These are phyloP conservation scores for Thozetella sp. DNA, from an alignment of 495 filamentous ascomycete species.

Conservation along the genomic window DNA sequence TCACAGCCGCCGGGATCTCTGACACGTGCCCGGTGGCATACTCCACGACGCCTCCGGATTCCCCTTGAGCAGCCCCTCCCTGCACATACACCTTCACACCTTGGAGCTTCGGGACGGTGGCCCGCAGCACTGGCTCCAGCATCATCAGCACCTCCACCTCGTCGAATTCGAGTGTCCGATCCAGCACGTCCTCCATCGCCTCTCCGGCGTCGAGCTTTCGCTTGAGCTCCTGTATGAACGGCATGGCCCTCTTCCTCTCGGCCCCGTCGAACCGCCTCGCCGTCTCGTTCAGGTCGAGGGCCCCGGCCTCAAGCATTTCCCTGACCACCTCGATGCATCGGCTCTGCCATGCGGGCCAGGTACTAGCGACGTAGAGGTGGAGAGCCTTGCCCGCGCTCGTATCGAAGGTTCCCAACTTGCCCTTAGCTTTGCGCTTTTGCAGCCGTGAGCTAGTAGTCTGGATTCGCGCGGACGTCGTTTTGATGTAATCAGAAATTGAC, in stretches of 20 bases:
- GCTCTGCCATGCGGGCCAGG: conserved; percentile 82
- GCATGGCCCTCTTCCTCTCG: conserved; percentile 94
- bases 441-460: conserved; percentile 74
- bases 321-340: conserved; percentile 79
- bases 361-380: conserved; percentile 72
- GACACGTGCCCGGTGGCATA: no score
- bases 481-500: conserved; percentile 77
- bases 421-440: conserved; percentile 79
- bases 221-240: conserved; percentile 84
- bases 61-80: not conserved
- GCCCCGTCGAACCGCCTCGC: conserved; percentile 65
- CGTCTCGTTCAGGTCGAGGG: conserved; percentile 72
- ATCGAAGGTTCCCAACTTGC: conserved; percentile 75
- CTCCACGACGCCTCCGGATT: no score
- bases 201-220: conserved; percentile 58
- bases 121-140: not conserved
- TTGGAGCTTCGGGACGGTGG: conserved; percentile 3
- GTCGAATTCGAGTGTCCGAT: conserved; percentile 77
- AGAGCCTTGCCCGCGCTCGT: conserved; percentile 81
- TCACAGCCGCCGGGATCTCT: not conserved
- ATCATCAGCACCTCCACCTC: conserved; percentile 65
- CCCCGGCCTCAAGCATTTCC: conserved; percentile 36
- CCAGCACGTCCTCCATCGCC: conserved; percentile 62
- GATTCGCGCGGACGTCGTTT: conserved; percentile 69
- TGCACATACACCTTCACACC: not conserved